Evolutionary conservation across 83 land plant species (phyloP).

Genomic region (Picea abies): DNA sequence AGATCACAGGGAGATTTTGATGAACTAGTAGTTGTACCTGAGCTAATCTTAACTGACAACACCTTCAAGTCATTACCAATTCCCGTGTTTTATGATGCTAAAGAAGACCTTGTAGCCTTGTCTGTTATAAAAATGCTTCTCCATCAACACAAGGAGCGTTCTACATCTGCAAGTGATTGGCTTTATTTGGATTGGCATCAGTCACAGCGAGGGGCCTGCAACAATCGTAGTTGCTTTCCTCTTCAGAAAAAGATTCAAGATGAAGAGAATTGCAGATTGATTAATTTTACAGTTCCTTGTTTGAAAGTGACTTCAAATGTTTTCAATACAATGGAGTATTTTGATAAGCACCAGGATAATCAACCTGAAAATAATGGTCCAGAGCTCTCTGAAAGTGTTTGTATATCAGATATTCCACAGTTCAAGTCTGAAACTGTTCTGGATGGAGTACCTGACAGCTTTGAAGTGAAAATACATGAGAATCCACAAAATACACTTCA

Average conservation of each 20-base stretch:
- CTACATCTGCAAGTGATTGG: slow-evolving; percentile 58
- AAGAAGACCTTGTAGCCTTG: slow-evolving; percentile 8
- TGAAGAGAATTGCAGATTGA: slow-evolving; percentile 8
- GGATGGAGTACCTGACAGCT: neutral
- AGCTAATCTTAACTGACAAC: slow-evolving; percentile 49
- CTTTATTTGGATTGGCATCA: slow-evolving; percentile 84
- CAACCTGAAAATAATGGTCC: neutral
- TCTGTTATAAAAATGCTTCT: slow-evolving; percentile 25
- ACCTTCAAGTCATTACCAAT: slow-evolving; percentile 58
- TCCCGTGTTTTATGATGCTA: slow-evolving; percentile 42
- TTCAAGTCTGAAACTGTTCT: neutral
- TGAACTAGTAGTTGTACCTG: slow-evolving; percentile 54
- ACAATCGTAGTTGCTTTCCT: slow-evolving; percentile 21
- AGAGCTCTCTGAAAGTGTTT: slow-evolving; percentile 12
- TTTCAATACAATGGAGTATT: slow-evolving; percentile 9
- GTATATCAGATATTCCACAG: neutral
- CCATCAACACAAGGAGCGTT: slow-evolving; percentile 19
- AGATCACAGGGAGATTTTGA: slow-evolving; percentile 23
- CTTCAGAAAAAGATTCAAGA: slow-evolving; percentile 30
- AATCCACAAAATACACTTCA: neutral
- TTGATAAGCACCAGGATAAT: slow-evolving; percentile 12
- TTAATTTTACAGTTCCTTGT: neutral
- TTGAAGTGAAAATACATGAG: neutral
- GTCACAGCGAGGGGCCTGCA: slow-evolving; percentile 45
- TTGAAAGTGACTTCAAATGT: neutral